Evolutionary conservation across 2,329 filamentous ascomycete genomes (phyloP).

Genomic region (Colletotrichum tropicicola): DNA sequence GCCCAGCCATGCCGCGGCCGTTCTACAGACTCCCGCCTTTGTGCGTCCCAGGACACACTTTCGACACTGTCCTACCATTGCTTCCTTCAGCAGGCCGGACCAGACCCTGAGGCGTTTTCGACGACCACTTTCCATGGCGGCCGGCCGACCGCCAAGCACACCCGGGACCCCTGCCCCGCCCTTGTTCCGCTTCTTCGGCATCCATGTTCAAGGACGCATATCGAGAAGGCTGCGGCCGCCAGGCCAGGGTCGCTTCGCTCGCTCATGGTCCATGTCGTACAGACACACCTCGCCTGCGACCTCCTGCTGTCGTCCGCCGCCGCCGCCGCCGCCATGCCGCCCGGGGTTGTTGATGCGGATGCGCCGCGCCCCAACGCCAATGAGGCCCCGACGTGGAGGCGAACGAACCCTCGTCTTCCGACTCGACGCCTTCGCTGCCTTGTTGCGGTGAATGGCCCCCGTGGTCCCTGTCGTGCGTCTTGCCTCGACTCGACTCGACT

Average conservation of each 20-base stretch:
- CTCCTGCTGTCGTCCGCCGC: neutral
- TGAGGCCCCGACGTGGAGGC: neutral
- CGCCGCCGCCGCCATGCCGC: too few species aligned
- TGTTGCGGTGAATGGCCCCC: conserved; percentile 6
- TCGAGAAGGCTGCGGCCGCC: too few species aligned
- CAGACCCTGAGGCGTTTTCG: neutral
- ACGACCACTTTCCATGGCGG: conserved; percentile 1
- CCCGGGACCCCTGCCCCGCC: conserved; percentile 14
- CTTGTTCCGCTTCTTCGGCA: neutral
- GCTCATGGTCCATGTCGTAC: too few species aligned
- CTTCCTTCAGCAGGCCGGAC: too few species aligned
- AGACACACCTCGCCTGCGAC: too few species aligned
- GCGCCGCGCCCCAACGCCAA: neutral
- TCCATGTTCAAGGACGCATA: neutral
- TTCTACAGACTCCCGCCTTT: neutral
- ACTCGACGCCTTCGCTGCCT: conserved; percentile 18
- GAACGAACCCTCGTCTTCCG: neutral
- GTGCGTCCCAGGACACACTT: conserved; percentile 8
- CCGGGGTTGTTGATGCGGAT: neutral
- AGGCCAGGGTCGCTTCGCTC: too few species aligned
- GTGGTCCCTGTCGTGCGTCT: neutral
- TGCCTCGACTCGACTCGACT: conserved; percentile 9
- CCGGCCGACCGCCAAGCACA: conserved; percentile 13
- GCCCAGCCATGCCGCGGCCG: neutral
- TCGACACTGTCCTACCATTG: too few species aligned